These are phyloP conservation scores for Lactarius tabidus DNA, from an alignment of 768 basidiomycete genomes.

Conservation along the genomic window DNA sequence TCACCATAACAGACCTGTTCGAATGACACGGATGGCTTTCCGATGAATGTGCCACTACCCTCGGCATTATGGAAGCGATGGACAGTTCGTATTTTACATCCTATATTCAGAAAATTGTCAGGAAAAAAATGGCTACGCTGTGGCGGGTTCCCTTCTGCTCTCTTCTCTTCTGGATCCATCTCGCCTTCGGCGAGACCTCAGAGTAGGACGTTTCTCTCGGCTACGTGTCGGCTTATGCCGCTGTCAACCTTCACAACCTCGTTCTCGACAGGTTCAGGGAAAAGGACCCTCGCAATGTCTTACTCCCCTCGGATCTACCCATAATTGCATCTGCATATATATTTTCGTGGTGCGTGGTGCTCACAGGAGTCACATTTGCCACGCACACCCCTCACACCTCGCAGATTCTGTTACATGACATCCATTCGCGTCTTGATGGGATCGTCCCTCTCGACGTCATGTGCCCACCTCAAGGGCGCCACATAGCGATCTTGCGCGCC, in stretches of 20 bases:
- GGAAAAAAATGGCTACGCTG: neutral
- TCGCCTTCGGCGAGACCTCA: neutral
- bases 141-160: neutral
- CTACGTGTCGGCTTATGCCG: neutral
- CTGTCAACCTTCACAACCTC: neutral
- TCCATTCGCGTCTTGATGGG: neutral
- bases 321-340: neutral
- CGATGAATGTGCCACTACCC: neutral
- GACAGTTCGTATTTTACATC: neutral
- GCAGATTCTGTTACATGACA: neutral
- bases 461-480: neutral
- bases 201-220: neutral
- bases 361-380: neutral
- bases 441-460: neutral
- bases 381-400: neutral
- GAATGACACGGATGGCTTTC: neutral
- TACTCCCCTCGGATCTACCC: neutral
- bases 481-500: neutral
- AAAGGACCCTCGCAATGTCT: neutral
- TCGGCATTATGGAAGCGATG: neutral
- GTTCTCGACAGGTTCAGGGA: neutral
- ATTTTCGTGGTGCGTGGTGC: neutral
- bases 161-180: neutral
- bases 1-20: neutral
- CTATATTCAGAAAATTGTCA: neutral